These are phyloP conservation scores for Salpingoeca rosetta DNA, from an alignment of 78 protist genomes.

Conservation along the genomic window DNA sequence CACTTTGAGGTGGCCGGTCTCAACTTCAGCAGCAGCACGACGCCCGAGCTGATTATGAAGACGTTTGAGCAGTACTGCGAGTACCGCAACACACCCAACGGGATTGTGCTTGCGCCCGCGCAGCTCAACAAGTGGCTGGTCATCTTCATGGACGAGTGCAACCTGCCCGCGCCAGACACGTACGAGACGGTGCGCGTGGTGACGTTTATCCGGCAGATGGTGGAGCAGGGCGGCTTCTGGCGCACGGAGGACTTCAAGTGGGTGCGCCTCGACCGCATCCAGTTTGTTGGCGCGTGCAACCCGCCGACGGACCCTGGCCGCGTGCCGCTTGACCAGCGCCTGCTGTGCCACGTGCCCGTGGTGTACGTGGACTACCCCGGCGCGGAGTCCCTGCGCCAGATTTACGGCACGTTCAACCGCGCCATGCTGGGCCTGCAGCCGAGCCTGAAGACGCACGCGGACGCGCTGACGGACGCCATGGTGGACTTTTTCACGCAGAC, in stretches of 20 bases:
- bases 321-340: conserved; percentile 69
- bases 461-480: conserved; percentile 84
- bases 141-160: conserved; percentile 92
- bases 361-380: conserved; percentile 95
- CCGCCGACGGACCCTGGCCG: conserved; percentile 99
- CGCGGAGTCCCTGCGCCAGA: conserved; percentile 66
- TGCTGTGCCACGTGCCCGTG: conserved; percentile 53
- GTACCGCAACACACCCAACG: conserved; percentile 56
- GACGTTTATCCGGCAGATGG: conserved; percentile 83
- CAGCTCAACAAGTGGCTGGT: conserved; percentile 71
- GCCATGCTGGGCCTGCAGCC: conserved; percentile 67
- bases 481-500: conserved; percentile 74
- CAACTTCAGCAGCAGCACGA: conserved; percentile 82
- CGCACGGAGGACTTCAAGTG: conserved; percentile 33
- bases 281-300: conserved; percentile 91
- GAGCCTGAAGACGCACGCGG: conserved; percentile 54
- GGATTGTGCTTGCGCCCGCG: conserved; percentile 34
- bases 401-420: conserved; percentile 92
- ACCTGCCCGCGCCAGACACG: conserved; percentile 87
- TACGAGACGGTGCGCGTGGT: conserved; percentile 95
- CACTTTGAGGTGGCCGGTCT: conserved; percentile 74
- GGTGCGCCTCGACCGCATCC: conserved; percentile 77
- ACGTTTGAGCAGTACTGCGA: conserved; percentile 76
- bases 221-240: conserved; percentile 96
- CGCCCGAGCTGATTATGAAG: conserved; percentile 73